These are phyloP conservation scores for Nannochloropsis gaditana DNA, from an alignment of 108 stramenopile genomes.

Conservation along the genomic window DNA sequence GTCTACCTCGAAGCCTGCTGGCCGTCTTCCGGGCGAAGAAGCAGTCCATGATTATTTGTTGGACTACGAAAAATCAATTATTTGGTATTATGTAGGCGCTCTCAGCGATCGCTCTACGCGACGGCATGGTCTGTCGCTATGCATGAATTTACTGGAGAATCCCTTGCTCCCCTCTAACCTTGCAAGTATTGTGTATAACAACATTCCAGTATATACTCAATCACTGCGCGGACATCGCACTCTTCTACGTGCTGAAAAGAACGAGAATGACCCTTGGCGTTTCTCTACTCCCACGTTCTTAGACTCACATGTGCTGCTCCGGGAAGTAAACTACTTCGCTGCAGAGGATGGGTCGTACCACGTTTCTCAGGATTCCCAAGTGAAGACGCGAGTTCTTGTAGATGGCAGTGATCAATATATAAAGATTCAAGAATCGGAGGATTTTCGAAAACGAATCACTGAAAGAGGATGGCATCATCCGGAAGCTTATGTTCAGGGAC, in stretches of 20 bases:
- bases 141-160: no score
- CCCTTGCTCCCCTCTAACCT: no score
- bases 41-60: no score
- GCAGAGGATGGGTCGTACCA: background rate
- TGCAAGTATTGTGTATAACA: background rate
- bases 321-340: background rate
- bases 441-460: background rate
- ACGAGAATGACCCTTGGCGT: background rate
- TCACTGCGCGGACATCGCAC: background rate
- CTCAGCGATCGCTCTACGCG: no score
- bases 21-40: no score
- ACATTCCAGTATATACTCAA: background rate
- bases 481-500: background rate
- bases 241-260: background rate
- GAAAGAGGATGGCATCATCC: background rate
- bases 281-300: background rate
- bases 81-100: no score
- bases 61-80: no score
- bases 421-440: background rate
- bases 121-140: no score
- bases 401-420: background rate
- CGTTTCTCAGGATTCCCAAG: background rate
- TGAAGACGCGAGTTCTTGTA: background rate
- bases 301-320: background rate
- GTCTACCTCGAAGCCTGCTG: no score